phyloP scores from a whole-genome alignment of 225 moss, liverwort and hornwort genomes.

The Sphagnum contortum region DNA sequence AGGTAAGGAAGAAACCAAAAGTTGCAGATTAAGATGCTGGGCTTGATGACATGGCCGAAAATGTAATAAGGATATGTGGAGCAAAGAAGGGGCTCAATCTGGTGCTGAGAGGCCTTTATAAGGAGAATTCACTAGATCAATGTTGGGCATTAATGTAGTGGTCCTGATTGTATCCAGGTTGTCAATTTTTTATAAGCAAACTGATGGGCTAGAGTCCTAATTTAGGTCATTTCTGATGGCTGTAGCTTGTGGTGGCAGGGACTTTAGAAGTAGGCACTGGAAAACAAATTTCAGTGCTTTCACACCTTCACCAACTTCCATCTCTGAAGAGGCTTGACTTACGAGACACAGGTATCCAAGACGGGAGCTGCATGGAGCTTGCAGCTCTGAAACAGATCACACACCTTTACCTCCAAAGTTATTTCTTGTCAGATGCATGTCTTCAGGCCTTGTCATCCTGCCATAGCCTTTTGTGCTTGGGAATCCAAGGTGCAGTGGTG shows the following conservation, averaged over 20 bases:
- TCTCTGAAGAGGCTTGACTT: conserved; percentile 34
- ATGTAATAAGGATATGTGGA: too few relatives aligned
- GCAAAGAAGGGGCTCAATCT: too few relatives aligned
- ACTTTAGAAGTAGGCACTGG: conserved; percentile 14
- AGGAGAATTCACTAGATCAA: too few relatives aligned
- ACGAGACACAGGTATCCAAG: conserved; percentile 20
- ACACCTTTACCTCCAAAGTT: conserved; percentile 27
- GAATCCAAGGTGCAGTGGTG: conserved; percentile 29
- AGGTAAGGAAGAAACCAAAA: conserved; percentile 11
- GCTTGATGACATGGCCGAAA: too few relatives aligned
- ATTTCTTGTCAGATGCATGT: conserved; percentile 40
- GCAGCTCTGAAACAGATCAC: conserved; percentile 33
- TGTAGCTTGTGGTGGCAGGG: conserved; percentile 16
- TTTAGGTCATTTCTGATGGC: too few relatives aligned
- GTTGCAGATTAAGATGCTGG: too few relatives aligned
- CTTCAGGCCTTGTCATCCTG: conserved; percentile 30
- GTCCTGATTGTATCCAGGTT: too few relatives aligned
- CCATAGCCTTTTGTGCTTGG: conserved; percentile 31
- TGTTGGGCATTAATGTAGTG: too few relatives aligned
- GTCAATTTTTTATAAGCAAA: too few relatives aligned
- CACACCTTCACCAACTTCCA: conserved; percentile 29
- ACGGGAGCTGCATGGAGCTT: conserved; percentile 21
- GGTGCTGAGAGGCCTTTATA: too few relatives aligned
- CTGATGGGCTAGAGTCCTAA: too few relatives aligned
- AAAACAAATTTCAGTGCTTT: conserved; percentile 15